A percentile compares a stretch with the other conserved stretches of the same genome.
These are phyloP conservation scores for Mycogone perniciosa DNA, from an alignment of 2,329 filamentous ascomycete species.

Conservation along the genomic window DNA sequence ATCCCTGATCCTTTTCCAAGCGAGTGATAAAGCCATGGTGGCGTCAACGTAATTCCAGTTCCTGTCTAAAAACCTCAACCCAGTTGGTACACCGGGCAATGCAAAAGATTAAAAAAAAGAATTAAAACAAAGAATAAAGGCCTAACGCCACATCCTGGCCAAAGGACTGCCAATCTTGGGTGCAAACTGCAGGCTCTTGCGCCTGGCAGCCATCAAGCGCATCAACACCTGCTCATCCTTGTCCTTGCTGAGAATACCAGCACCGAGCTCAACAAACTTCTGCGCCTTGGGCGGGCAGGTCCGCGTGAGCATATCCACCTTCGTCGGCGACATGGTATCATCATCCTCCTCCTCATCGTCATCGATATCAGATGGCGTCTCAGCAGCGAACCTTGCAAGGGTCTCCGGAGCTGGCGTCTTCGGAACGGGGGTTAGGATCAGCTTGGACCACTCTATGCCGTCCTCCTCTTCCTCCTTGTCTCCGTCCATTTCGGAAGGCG, in stretches of 20 bases:
- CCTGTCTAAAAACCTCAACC: background rate
- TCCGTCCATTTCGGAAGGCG: constrained; percentile 40
- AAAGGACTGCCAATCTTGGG: constrained; percentile 70
- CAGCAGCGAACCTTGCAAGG: constrained; percentile 46
- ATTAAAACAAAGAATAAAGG: background rate
- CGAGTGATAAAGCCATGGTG: constrained; percentile 4
- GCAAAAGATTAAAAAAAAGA: background rate
- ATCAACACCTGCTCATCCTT: constrained; percentile 53
- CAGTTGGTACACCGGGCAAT: constrained; percentile 1
- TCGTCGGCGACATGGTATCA: constrained; percentile 23
- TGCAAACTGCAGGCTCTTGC: constrained; percentile 73
- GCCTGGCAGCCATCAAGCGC: constrained; percentile 62
- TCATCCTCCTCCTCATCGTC: constrained; percentile 26
- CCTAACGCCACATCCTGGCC: constrained; percentile 44
- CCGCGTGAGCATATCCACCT: constrained; percentile 38
- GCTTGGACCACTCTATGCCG: constrained; percentile 36
- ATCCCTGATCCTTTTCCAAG: constrained; percentile 1
- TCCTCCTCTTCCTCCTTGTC: constrained; percentile 33
- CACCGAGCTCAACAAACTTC: constrained; percentile 32
- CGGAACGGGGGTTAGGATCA: constrained; percentile 49
- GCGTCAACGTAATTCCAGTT: background rate
- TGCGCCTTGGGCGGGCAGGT: constrained; percentile 50
- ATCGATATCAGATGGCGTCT: constrained; percentile 35
- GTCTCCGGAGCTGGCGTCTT: constrained; percentile 53
- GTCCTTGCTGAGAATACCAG: constrained; percentile 40